Base-by-base conservation (phyloP, 345 rosid species). In the Ailanthus altissimus region DNA sequence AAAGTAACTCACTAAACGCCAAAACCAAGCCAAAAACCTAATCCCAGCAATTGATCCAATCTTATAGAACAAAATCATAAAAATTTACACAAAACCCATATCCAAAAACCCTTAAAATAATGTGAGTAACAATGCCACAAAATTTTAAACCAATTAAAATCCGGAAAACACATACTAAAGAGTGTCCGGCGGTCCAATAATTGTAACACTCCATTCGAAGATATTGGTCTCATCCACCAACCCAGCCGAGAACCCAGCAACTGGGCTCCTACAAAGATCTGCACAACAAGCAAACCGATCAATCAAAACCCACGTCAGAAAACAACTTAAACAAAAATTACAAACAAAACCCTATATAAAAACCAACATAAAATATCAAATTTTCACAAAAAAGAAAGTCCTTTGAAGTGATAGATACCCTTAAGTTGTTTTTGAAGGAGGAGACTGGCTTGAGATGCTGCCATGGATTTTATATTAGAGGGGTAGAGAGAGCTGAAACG, bases 241-340 rank as follows among this genome's bases (percentile, higher is more conserved):
- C 46, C 99, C 99, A n/a, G 99, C 97, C 6, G 99, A 93, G 89
- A 93, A 95, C 66, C 98, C 99, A 84, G 94, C 96, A 50, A 95
- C 99, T 2, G 99, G 98, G 74, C 92, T 81, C 88, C 89, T 93
- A 74, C 99, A 95, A 77, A 95, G 99, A 95, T 95, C 99, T 95
- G 93, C 90, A 83, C 83, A 42, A 42, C 21, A 43, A 6, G 21
- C 69, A 71, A 47, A 45, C 63, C 71, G 68, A 85, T 76, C 77
- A 82, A 77, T 56, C 42, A 70, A 78, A 77, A 73, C 40, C 43
- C 75, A 5, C 46, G 36, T 57, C 64, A 60, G 65, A 75, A 3
- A 74, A 56, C 47, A 67, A 70, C 59, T 36, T 65, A 60, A 11
- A 40, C 68, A 64, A 56, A 56, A 72, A 36, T 6, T 32, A 3